Conservation (phyloP, 768 basidiomycete species). For the Scleroderma bovista region DNA sequence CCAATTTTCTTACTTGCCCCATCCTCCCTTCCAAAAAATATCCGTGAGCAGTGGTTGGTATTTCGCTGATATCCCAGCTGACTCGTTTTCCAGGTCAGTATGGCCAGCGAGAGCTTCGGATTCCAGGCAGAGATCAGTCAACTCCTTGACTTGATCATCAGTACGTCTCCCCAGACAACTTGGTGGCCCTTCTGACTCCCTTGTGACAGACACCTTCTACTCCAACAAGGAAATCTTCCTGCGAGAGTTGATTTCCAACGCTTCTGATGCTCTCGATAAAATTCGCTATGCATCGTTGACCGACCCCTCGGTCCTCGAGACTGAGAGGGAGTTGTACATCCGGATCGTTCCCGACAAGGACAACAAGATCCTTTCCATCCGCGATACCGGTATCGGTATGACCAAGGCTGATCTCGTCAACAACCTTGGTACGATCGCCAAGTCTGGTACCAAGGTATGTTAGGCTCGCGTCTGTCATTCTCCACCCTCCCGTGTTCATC, state of each 20-base stretch:
- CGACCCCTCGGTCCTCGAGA: slow-evolving; percentile 83
- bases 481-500: slow-evolving; percentile 2
- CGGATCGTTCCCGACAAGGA: slow-evolving; percentile 95
- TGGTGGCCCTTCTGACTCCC: not conserved
- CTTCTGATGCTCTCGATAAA: slow-evolving; percentile 98
- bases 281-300: slow-evolving; percentile 96
- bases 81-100: slow-evolving; percentile 28
- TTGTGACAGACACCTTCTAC: slow-evolving; percentile 87
- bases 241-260: slow-evolving; percentile 95
- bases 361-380: slow-evolving; percentile 84
- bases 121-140: slow-evolving; percentile 99
- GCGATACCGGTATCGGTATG: slow-evolving; percentile 98
- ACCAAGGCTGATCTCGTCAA: slow-evolving; percentile 99
- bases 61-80: not conserved
- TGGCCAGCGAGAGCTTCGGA: slow-evolving; percentile 86
- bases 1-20: slow-evolving; percentile 11
- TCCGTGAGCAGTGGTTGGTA: slow-evolving; percentile 10
- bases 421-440: slow-evolving; percentile 95
- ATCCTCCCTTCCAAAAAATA: slow-evolving; percentile 4
- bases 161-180: slow-evolving; percentile 40
- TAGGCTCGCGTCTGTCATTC: not conserved
- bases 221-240: slow-evolving; percentile 99
- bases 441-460: slow-evolving; percentile 85
- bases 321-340: slow-evolving; percentile 90
- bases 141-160: slow-evolving; percentile 98